Evolutionary conservation across 2,329 filamentous ascomycete species (phyloP).

Genomic region (Calycina herbarum): DNA sequence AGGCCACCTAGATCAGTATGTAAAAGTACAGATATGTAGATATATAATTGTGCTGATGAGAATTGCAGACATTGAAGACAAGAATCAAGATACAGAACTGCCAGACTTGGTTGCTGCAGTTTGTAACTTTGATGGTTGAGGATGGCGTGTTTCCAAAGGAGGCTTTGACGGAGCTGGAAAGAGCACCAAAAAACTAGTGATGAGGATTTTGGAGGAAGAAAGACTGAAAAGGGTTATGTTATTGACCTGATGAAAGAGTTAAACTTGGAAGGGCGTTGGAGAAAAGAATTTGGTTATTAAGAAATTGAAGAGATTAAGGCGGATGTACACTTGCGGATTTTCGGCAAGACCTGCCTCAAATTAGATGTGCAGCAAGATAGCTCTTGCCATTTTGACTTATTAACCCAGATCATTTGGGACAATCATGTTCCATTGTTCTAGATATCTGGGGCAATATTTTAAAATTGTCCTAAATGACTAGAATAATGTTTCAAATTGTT

Average conservation of each 20-base stretch:
- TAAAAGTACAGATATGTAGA: no score
- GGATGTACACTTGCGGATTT: no score
- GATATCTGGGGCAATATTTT: no score
- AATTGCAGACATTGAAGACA: slow-evolving; percentile 21
- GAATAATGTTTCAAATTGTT: no score
- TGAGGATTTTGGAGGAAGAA: neutral
- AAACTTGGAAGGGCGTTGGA: neutral
- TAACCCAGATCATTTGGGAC: no score
- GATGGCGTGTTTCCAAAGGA: slow-evolving; percentile 15
- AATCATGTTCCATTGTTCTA: no score
- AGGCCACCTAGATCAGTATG: slow-evolving; percentile 18
- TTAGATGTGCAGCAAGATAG: no score
- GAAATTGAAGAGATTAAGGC: neutral
- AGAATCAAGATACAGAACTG: slow-evolving; percentile 30
- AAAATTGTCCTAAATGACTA: no score
- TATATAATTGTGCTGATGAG: neutral
- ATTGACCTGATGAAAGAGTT: neutral
- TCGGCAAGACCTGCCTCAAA: no score
- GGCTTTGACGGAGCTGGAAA: slow-evolving; percentile 13
- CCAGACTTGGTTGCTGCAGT: slow-evolving; percentile 30
- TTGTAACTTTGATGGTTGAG: slow-evolving; percentile 26
- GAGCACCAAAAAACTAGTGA: slow-evolving; percentile 13
- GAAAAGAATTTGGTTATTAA: no score
- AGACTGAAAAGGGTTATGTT: neutral
- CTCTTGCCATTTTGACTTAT: no score